phyloP scores from a whole-genome alignment of 805 yeast species.

The Cyberlindnera meyerae region DNA sequence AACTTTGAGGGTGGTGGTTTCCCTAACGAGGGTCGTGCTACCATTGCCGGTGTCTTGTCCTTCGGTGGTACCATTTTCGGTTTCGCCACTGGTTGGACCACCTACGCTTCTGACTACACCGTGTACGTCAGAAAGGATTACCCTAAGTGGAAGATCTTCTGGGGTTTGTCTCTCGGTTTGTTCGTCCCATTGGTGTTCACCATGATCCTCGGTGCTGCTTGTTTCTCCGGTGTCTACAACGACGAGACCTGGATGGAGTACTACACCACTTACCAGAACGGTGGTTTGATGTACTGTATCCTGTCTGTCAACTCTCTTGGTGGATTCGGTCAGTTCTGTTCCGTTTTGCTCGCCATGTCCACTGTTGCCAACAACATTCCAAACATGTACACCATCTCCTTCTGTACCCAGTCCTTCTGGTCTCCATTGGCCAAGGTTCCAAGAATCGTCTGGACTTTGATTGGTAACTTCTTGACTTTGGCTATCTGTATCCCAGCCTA shows the following conservation, averaged over 20 bases:
- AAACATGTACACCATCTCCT: constrained; percentile 86
- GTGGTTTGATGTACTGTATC: constrained; percentile 80
- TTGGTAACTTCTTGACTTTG: constrained; percentile 70
- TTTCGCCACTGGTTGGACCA: constrained; percentile 92
- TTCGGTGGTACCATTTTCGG: constrained; percentile 84
- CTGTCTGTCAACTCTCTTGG: constrained; percentile 76
- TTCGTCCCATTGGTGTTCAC: constrained; percentile 65
- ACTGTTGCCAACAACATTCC: constrained; percentile 91
- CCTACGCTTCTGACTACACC: constrained; percentile 89
- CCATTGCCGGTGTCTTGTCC: constrained; percentile 73
- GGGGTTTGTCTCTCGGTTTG: constrained; percentile 60
- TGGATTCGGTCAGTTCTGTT: constrained; percentile 86
- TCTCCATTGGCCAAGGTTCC: constrained; percentile 70
- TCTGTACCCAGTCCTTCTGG: constrained; percentile 84
- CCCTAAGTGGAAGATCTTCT: constrained; percentile 54
- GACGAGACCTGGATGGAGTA: constrained; percentile 41
- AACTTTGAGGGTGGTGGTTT: constrained; percentile 52
- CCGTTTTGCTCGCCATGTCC: constrained; percentile 78
- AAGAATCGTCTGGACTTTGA: constrained; percentile 75
- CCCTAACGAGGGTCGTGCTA: constrained; percentile 49
- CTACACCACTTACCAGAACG: constrained; percentile 54
- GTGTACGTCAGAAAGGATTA: constrained; percentile 74
- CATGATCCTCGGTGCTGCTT: constrained; percentile 81
- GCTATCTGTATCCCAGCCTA: constrained; percentile 89
- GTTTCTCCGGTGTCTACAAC: constrained; percentile 60